Evolutionary conservation across 176 grass and related monocot species (phyloP).

Genomic region (Carex parvula): DNA sequence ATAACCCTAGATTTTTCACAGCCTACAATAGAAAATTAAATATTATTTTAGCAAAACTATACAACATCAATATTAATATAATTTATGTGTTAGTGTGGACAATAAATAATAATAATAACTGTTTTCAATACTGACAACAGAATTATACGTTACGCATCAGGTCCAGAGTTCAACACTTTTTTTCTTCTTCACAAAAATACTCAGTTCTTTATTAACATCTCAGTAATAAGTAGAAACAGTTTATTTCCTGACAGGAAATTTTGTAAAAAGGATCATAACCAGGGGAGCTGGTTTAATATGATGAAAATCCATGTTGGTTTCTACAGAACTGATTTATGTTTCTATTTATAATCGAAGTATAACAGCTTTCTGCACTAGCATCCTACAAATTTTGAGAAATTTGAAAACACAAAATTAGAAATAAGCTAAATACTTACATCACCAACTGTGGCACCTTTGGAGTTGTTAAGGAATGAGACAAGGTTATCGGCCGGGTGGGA

Average conservation of each 20-base stretch:
- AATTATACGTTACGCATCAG: background rate
- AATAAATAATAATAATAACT: background rate
- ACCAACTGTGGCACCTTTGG: constrained; percentile 49
- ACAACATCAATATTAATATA: background rate
- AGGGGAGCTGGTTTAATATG: background rate
- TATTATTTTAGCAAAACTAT: background rate
- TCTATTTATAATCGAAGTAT: background rate
- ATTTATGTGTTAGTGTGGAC: background rate
- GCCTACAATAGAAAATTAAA: constrained; percentile 38
- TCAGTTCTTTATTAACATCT: background rate
- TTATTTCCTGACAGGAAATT: background rate
- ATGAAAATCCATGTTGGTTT: background rate
- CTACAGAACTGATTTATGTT: too few relatives aligned
- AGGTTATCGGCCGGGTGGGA: constrained; percentile 82
- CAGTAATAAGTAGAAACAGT: background rate
- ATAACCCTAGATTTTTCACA: constrained; percentile 70
- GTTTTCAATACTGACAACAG: background rate
- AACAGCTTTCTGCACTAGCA: background rate
- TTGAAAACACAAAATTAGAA: background rate
- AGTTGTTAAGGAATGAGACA: constrained; percentile 77
- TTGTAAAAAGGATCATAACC: background rate
- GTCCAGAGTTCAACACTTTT: background rate
- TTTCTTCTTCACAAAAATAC: constrained; percentile 3
- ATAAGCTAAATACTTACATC: constrained; percentile 45
- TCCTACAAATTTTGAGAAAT: background rate